These are phyloP conservation scores for Tulasnella sp. DNA, from an alignment of 768 basidiomycete genomes.

Conservation along the genomic window DNA sequence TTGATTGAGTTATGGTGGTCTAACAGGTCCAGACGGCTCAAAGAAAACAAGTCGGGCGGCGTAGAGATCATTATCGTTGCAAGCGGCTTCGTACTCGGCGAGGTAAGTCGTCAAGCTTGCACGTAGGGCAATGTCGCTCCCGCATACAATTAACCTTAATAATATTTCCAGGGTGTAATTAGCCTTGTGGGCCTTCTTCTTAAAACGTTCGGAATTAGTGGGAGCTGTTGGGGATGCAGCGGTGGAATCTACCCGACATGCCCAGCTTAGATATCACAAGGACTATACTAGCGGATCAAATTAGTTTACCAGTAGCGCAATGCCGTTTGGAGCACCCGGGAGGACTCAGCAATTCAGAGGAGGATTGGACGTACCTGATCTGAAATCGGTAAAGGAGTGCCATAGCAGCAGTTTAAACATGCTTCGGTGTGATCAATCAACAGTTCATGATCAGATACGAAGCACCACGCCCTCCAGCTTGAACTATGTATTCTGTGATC, in stretches of 20 bases:
- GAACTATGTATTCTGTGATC: no score
- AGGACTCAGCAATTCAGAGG: no score
- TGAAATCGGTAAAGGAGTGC: no score
- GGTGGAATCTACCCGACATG: constrained; percentile 34
- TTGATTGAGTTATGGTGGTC: constrained; percentile 65
- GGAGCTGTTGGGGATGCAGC: constrained; percentile 84
- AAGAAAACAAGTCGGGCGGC: constrained; percentile 46
- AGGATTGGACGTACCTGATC: no score
- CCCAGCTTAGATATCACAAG: constrained; percentile 19
- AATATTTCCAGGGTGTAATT: constrained; percentile 59
- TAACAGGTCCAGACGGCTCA: constrained; percentile 47
- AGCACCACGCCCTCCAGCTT: no score
- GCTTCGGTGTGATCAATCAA: no score
- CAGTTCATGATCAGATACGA: no score
- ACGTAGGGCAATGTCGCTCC: not conserved
- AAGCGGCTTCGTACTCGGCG: constrained; percentile 94
- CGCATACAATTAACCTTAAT: not conserved
- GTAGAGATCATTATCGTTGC: constrained; percentile 85
- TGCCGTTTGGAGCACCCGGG: no score
- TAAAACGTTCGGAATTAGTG: constrained; percentile 70
- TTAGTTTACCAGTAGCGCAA: no score
- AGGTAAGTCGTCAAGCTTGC: constrained; percentile 43
- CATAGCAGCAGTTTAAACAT: no score
- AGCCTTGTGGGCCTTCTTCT: constrained; percentile 79
- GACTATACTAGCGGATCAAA: not conserved